These are phyloP conservation scores for Melanomma pulvis-pyrius DNA, from an alignment of 495 filamentous ascomycete species.

Conservation along the genomic window DNA sequence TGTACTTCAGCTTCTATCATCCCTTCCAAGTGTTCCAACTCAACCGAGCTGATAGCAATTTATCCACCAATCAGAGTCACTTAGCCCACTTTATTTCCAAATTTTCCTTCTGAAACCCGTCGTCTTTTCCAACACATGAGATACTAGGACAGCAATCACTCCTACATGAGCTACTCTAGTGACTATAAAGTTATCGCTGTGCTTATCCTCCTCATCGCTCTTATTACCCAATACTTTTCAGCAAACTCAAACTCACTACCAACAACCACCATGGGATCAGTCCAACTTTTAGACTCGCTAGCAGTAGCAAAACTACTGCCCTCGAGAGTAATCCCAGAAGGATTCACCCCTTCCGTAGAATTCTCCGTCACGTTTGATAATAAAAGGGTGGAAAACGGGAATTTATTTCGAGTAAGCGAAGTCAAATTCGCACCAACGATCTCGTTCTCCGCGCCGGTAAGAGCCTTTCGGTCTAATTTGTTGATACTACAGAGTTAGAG, in stretches of 20 bases:
- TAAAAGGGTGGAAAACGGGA: background rate
- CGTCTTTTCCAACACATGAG: background rate
- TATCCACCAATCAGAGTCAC: background rate
- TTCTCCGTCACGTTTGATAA: background rate
- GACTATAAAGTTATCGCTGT: background rate
- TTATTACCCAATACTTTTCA: background rate
- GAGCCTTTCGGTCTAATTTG: background rate
- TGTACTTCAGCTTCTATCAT: too few relatives aligned
- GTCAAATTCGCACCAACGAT: background rate
- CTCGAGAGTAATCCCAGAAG: background rate
- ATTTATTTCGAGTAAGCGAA: background rate
- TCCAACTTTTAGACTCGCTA: background rate
- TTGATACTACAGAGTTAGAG: background rate
- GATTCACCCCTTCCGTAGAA: background rate
- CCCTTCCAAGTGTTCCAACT: too few relatives aligned
- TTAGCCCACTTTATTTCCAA: background rate
- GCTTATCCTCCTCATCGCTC: background rate
- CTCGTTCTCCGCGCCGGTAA: background rate
- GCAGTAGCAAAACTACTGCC: background rate
- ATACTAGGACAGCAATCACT: background rate
- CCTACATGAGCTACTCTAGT: background rate
- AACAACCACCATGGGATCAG: background rate
- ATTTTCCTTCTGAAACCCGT: background rate
- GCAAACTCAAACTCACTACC: background rate
- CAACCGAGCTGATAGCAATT: background rate